A percentile compares a stretch with the other conserved stretches of the same genome.
Conservation (phyloP, 331 rosid genomes). For the Quercus lobata region DNA sequence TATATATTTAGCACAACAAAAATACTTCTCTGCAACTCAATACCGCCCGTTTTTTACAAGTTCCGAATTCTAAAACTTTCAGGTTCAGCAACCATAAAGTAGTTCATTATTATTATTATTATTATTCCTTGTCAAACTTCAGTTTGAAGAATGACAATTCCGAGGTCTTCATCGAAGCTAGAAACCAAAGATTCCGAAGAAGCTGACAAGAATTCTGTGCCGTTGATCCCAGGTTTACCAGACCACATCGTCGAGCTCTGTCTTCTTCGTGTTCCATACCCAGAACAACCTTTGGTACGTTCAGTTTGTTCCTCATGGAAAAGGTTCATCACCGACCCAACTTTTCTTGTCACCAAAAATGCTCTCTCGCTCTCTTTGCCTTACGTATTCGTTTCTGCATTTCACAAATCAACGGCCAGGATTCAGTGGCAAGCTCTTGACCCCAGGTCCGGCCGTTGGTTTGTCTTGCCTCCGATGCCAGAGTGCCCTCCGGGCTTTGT, state of each 20-base stretch:
- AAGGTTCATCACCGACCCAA: constrained; percentile 39
- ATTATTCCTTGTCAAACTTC: background rate
- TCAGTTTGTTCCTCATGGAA: constrained; percentile 62
- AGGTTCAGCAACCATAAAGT: too few species aligned
- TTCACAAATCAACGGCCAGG: constrained; percentile 29
- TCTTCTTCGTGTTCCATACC: constrained; percentile 64
- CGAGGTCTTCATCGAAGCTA: background rate
- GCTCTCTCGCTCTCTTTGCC: constrained; percentile 30
- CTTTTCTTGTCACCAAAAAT: constrained; percentile 29
- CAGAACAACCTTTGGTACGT: constrained; percentile 52
- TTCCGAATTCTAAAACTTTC: too few species aligned
- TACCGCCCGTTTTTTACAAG: too few species aligned
- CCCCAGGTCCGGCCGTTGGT: constrained; percentile 61
- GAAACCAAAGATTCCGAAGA: background rate
- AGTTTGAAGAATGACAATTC: constrained; percentile 12
- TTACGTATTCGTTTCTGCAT: constrained; percentile 44
- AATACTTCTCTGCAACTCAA: too few species aligned
- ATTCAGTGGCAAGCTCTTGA: constrained; percentile 63
- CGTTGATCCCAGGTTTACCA: constrained; percentile 58
- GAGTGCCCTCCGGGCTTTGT: constrained; percentile 13
- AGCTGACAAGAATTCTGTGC: background rate
- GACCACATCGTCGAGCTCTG: constrained; percentile 59
- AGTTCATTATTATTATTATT: too few species aligned
- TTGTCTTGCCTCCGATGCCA: constrained; percentile 49
- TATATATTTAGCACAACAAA: too few species aligned